These are phyloP conservation scores for Xerocomellus dryophilus DNA, from an alignment of 768 basidiomycete species.

Conservation along the genomic window DNA sequence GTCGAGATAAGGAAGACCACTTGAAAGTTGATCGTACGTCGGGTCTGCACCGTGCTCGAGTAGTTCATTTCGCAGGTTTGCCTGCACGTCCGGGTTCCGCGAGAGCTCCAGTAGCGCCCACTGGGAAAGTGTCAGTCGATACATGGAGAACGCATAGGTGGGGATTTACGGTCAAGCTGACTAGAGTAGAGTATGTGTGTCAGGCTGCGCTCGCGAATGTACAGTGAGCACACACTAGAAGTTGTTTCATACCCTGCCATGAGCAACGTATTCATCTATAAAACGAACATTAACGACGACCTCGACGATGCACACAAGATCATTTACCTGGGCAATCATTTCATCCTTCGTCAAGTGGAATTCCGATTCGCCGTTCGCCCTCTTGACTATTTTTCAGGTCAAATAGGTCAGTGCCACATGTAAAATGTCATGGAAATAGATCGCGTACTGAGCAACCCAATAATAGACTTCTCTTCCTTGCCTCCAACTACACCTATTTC, in stretches of 20 bases:
- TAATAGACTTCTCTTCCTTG: slow-evolving; percentile 27
- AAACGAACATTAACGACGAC: neutral
- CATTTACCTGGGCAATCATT: slow-evolving; percentile 22
- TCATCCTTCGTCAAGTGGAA: slow-evolving; percentile 26
- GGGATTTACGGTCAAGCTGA: slow-evolving; percentile 17
- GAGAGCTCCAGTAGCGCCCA: slow-evolving; percentile 59
- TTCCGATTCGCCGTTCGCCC: slow-evolving; percentile 27
- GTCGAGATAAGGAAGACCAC: slow-evolving; percentile 53
- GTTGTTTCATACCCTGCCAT: slow-evolving; percentile 24
- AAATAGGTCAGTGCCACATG: neutral
- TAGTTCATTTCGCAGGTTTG: slow-evolving; percentile 50
- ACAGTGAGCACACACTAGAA: slow-evolving; percentile 6
- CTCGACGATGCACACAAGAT: neutral
- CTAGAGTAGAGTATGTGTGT: neutral
- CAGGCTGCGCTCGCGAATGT: neutral
- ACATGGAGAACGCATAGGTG: neutral
- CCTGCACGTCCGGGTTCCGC: slow-evolving; percentile 43
- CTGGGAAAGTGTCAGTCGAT: slow-evolving; percentile 18
- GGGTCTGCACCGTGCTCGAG: slow-evolving; percentile 43
- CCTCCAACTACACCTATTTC: slow-evolving; percentile 20
- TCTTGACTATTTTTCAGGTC: slow-evolving; percentile 32
- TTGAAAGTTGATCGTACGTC: slow-evolving; percentile 51
- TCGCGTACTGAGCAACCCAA: slow-evolving; percentile 24
- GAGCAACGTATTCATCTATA: slow-evolving; percentile 20
- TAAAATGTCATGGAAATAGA: slow-evolving; percentile 14